Conservation (phyloP, 2,329 filamentous ascomycete genomes). For the Cercospora sp. region DNA sequence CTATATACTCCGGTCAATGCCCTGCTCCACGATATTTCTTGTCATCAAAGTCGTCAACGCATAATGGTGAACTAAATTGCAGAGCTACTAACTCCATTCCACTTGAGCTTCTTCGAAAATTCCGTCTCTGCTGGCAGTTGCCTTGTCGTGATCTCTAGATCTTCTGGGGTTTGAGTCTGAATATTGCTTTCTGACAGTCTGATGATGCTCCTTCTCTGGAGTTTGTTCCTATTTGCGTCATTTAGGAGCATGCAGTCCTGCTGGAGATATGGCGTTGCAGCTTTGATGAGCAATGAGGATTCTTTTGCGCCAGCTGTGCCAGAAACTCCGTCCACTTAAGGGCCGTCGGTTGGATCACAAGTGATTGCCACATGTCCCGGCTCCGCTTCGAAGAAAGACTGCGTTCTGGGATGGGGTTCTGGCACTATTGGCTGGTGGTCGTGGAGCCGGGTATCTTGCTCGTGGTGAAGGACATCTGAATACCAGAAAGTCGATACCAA, state of each 20-base stretch:
- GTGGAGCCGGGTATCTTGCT: background rate
- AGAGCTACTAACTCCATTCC: too few species aligned
- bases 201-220: background rate
- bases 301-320: background rate
- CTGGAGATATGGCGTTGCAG: background rate
- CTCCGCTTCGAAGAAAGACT: too few species aligned
- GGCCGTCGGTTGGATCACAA: too few species aligned
- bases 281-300: background rate
- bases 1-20: too few species aligned
- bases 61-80: background rate
- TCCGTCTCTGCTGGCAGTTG: background rate
- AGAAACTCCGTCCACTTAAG: background rate
- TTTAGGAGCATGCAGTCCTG: background rate
- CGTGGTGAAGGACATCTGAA: background rate
- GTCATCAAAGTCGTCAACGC: background rate
- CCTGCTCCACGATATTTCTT: background rate
- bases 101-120: background rate
- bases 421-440: background rate
- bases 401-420: too few species aligned
- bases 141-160: background rate
- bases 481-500: background rate
- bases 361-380: too few species aligned
- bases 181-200: background rate
- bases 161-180: background rate
- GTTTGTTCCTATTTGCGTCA: background rate